A percentile compares a stretch with the other conserved stretches of the same genome.
These are phyloP conservation scores for Schizophyllum amplum DNA, from an alignment of 1,284 basidiomycete species.

Conservation along the genomic window DNA sequence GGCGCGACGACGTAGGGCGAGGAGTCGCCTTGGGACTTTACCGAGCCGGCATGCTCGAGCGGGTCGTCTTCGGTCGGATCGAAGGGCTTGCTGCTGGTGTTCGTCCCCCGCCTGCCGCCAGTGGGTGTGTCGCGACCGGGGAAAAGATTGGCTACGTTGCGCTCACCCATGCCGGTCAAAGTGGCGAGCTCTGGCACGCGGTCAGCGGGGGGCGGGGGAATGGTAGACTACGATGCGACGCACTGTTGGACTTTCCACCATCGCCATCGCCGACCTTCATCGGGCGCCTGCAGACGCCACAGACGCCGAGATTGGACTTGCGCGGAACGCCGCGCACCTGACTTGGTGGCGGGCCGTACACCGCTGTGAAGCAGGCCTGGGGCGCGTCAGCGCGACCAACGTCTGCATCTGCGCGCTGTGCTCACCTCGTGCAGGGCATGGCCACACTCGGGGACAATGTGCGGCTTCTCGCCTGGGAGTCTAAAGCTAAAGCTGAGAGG, in stretches of 20 bases:
- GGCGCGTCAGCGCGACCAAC: slow-evolving; percentile 6
- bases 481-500: slow-evolving; percentile 83
- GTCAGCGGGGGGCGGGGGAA: slow-evolving; percentile 5
- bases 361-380: slow-evolving; percentile 90
- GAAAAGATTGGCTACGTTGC: slow-evolving; percentile 42
- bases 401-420: slow-evolving; percentile 12
- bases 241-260: slow-evolving; percentile 79
- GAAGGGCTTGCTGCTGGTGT: slow-evolving; percentile 25
- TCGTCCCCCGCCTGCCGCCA: slow-evolving; percentile 26
- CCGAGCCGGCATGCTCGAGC: slow-evolving; percentile 49
- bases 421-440: slow-evolving; percentile 90
- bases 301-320: slow-evolving; percentile 84
- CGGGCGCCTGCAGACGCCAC: slow-evolving; percentile 90
- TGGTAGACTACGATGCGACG: slow-evolving; percentile 25
- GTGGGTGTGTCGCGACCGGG: slow-evolving; percentile 61
- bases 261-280: slow-evolving; percentile 89
- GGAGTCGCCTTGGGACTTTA: slow-evolving; percentile 42
- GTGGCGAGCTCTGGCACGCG: slow-evolving; percentile 67
- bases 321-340: slow-evolving; percentile 47
- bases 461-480: slow-evolving; percentile 90
- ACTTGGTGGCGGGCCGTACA: slow-evolving; percentile 84
- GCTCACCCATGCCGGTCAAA: slow-evolving; percentile 78
- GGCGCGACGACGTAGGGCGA: slow-evolving; percentile 71
- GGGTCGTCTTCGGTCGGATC: slow-evolving; percentile 79
- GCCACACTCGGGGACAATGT: slow-evolving; percentile 95